phyloP scores from a whole-genome alignment of 2,329 filamentous ascomycete species.

The Colletotrichum eremochloae region DNA sequence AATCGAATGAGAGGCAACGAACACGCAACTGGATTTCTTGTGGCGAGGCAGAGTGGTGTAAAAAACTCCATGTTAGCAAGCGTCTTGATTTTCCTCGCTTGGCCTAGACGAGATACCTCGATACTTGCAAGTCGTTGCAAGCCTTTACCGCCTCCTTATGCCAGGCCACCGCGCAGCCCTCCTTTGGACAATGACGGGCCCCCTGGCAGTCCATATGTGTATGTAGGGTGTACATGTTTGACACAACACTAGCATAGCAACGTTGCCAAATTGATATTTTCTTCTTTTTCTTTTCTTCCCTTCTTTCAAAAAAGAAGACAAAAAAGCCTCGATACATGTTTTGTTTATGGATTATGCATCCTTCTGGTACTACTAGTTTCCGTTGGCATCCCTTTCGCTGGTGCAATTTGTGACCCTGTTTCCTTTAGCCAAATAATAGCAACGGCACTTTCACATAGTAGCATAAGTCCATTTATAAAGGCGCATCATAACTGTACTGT shows the following conservation, averaged over 20 bases:
- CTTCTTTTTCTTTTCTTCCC: too few relatives aligned
- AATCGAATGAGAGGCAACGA: conserved; percentile 2
- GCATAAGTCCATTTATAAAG: not conserved
- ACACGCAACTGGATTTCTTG: conserved; percentile 22
- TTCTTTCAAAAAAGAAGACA: too few relatives aligned
- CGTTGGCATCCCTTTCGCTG: not conserved
- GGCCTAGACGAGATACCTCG: conserved; percentile 36
- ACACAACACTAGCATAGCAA: conserved; percentile 33
- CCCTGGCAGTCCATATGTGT: conserved; percentile 25
- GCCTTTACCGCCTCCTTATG: not conserved
- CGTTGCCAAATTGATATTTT: not conserved
- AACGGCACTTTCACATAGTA: not conserved
- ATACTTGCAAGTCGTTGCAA: conserved; percentile 17
- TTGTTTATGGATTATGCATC: not conserved
- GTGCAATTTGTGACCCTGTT: not conserved
- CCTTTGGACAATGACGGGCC: conserved; percentile 11
- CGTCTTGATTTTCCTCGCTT: conserved; percentile 29
- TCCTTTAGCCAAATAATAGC: not conserved
- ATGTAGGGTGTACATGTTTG: conserved; percentile 35
- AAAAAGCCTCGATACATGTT: not conserved
- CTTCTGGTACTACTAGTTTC: not conserved
- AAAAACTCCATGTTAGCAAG: conserved; percentile 29
- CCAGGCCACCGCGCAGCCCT: conserved; percentile 5
- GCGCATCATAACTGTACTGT: not conserved
- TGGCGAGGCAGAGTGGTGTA: conserved; percentile 26